A percentile compares a stretch with the other conserved stretches of the same genome.
Conservation (phyloP, 495 filamentous ascomycete genomes). For the Penicillium crystallinum region DNA sequence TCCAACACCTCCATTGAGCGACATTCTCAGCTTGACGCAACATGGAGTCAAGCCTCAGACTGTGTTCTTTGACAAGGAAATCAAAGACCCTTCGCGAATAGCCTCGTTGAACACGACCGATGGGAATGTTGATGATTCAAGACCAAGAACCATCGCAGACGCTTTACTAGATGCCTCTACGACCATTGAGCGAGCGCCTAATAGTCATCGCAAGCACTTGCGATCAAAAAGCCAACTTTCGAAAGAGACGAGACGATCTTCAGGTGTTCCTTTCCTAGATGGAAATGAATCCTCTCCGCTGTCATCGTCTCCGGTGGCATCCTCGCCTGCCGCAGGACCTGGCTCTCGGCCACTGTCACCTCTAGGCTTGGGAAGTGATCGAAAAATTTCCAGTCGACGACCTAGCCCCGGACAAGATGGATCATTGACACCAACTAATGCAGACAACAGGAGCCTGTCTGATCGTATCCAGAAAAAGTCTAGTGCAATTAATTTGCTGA, state of each 20-base stretch:
- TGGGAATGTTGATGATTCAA: conserved; percentile 30
- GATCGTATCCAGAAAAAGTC: conserved; percentile 53
- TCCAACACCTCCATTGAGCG: conserved; percentile 51
- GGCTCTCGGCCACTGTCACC: conserved; percentile 39
- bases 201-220: conserved; percentile 52
- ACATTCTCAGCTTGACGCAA: conserved; percentile 63
- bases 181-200: conserved; percentile 66
- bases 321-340: conserved; percentile 36
- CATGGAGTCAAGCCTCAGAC: conserved; percentile 76
- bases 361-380: conserved; percentile 32
- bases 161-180: conserved; percentile 89
- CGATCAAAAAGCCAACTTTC: conserved; percentile 41
- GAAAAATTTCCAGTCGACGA: conserved; percentile 17
- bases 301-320: conserved; percentile 32
- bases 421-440: conserved; percentile 34
- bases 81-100: conserved; percentile 42
- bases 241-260: conserved; percentile 35
- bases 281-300: conserved; percentile 25
- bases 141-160: conserved; percentile 76
- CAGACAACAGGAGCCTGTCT: conserved; percentile 28
- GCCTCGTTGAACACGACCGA: conserved; percentile 25
- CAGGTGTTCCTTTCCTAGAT: conserved; percentile 15
- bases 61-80: conserved; percentile 80
- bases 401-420: conserved; percentile 32
- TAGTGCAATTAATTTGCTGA: conserved; percentile 80